phyloP scores from a whole-genome alignment of 2,329 filamentous ascomycete genomes.

The Epicoccum sorghinum region DNA sequence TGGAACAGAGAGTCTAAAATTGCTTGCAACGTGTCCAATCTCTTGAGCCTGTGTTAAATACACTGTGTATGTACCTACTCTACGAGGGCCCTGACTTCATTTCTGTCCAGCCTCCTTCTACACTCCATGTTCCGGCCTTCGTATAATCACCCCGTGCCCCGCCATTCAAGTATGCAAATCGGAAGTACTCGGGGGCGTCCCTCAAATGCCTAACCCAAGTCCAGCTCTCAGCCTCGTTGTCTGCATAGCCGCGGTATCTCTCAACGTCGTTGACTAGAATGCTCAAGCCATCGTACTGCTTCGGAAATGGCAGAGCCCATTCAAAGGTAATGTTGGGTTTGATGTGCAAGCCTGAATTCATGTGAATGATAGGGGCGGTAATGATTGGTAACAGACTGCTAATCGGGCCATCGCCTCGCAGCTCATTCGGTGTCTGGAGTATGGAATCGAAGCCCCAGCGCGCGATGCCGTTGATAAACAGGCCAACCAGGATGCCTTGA shows the following conservation, averaged over 20 bases:
- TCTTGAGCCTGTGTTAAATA: no score
- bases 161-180: constrained; percentile 76
- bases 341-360: constrained; percentile 53
- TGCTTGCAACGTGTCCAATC: no score
- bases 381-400: constrained; percentile 65
- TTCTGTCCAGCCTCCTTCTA: constrained; percentile 67
- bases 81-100: constrained; percentile 66
- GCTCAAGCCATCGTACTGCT: constrained; percentile 73
- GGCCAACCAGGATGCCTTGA: constrained; percentile 85
- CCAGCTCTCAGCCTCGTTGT: constrained; percentile 54
- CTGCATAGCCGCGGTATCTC: constrained; percentile 61
- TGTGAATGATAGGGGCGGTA: constrained; percentile 46
- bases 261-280: constrained; percentile 87
- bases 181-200: constrained; percentile 70
- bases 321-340: constrained; percentile 68
- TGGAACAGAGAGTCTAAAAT: no score
- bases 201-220: constrained; percentile 63
- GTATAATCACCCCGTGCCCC: constrained; percentile 72
- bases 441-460: constrained; percentile 93
- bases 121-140: constrained; percentile 73
- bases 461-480: constrained; percentile 93
- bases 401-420: constrained; percentile 63
- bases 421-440: constrained; percentile 76
- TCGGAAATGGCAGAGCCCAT: constrained; percentile 55
- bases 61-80: not conserved